Base-by-base conservation (phyloP, 306 rosid genomes). In the Alnus glutinosa region DNA sequence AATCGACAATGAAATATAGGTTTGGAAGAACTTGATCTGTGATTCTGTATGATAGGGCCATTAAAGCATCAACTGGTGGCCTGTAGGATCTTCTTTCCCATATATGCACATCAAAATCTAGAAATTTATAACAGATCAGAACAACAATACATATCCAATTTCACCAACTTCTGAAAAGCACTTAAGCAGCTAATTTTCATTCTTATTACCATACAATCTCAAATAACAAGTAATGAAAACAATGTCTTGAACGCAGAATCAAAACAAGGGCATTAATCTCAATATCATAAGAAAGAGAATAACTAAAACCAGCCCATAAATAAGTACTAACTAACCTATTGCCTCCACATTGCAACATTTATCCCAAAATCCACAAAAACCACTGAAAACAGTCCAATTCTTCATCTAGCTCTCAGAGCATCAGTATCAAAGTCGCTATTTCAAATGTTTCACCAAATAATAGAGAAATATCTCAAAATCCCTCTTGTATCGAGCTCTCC, bases 391-490 rank as follows among this genome's bases (percentile, higher is more conserved):
- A 55, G 62, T 64, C 34, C 55, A 10, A 30, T 13, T 37, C 69
- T 79, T 34, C 30, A 37, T 71, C 86, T 83, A 86, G 16, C 68
- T 84, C 10, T 83, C 80, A 1, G 71, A n/a, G n/a, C n/a, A n/a
- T n/a, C n/a, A n/a, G n/a, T n/a, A n/a, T n/a, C n/a, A n/a, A n/a
- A n/a, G n/a, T n/a, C n/a, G n/a, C n/a, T n/a, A n/a, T n/a, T n/a
- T n/a, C n/a, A n/a, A n/a, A n/a, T n/a, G n/a, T n/a, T n/a, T n/a
- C n/a, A n/a, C n/a, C n/a, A n/a, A n/a, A n/a, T n/a, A n/a, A n/a
- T n/a, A n/a, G n/a, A n/a, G n/a, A n/a, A n/a, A n/a, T n/a, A n/a
- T n/a, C n/a, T n/a, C n/a, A n/a, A n/a, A n/a, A n/a, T n/a, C n/a
- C n/a, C n/a, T n/a, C n/a, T n/a, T n/a, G n/a, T n/a, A n/a, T n/a